Evolutionary conservation across 495 filamentous ascomycete genomes (phyloP).

Genomic region (Cudoniella acicularis): DNA sequence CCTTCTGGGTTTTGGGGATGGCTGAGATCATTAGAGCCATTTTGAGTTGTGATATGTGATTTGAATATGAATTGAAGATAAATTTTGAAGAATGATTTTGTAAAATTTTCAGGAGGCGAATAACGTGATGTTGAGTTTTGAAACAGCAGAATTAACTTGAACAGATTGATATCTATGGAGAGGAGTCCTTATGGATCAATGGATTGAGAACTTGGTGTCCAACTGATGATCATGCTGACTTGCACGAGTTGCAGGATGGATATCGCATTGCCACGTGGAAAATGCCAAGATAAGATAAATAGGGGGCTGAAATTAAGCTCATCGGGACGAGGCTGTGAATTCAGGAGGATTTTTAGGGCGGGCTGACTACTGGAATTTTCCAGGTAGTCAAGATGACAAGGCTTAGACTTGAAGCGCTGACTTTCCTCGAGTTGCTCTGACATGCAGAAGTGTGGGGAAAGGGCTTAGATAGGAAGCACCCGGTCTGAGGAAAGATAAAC

Average conservation of each 20-base stretch:
- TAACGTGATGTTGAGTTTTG: no score
- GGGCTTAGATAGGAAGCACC: background rate
- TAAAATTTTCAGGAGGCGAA: no score
- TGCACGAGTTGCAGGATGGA: background rate
- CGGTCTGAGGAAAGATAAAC: background rate
- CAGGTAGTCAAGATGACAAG: background rate
- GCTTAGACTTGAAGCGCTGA: background rate
- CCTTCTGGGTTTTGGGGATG: conserved; percentile 2
- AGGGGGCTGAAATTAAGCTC: background rate
- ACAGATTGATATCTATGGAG: no score
- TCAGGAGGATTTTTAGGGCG: background rate
- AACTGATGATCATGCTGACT: no score
- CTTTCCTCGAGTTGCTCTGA: background rate
- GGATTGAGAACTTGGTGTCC: no score
- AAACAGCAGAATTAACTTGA: no score
- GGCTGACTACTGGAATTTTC: background rate
- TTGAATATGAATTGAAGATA: no score
- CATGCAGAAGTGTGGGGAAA: background rate
- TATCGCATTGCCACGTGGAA: background rate
- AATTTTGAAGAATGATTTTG: background rate
- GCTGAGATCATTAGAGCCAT: conserved; percentile 2
- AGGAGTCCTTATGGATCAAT: no score
- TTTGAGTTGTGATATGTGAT: background rate
- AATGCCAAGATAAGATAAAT: background rate
- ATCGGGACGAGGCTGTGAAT: background rate